Conservation (phyloP, 2,329 filamentous ascomycete species). For the Alternaria triticina region DNA sequence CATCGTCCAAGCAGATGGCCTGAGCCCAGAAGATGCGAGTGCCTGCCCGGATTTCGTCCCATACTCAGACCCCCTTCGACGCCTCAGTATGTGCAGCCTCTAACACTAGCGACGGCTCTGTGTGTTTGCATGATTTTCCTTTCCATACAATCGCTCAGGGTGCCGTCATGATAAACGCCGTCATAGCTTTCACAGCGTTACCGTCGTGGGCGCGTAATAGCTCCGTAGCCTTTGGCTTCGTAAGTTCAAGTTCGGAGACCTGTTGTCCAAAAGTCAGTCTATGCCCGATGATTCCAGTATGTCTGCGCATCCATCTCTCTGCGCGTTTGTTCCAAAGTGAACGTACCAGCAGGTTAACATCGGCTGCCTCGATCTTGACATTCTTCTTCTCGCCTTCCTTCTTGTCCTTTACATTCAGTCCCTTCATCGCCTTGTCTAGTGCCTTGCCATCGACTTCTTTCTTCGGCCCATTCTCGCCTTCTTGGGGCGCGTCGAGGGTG, state of each 20-base stretch:
- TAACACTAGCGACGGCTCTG: background rate
- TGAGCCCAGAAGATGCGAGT: background rate
- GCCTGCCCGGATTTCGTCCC: background rate
- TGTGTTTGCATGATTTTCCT: background rate
- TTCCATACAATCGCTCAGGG: slow-evolving; percentile 7
- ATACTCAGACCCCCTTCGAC: background rate
- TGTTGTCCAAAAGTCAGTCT: slow-evolving; percentile 10
- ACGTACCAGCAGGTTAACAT: slow-evolving; percentile 72
- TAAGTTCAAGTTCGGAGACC: slow-evolving; percentile 73
- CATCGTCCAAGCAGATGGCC: background rate
- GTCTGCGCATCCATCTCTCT: background rate
- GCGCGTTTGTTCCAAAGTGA: slow-evolving; percentile 16
- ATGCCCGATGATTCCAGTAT: background rate
- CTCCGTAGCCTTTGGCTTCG: slow-evolving; percentile 75
- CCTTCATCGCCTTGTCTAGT: slow-evolving; percentile 74
- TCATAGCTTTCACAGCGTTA: slow-evolving; percentile 71
- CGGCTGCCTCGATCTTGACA: slow-evolving; percentile 75
- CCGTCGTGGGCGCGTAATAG: slow-evolving; percentile 75
- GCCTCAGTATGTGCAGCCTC: background rate
- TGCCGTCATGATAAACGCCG: slow-evolving; percentile 58
- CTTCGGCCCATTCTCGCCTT: slow-evolving; percentile 57
- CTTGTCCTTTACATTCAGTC: slow-evolving; percentile 56
- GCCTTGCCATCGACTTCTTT: slow-evolving; percentile 73
- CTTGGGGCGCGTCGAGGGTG: slow-evolving; percentile 65
- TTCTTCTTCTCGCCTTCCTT: slow-evolving; percentile 52